A percentile compares a stretch with the other conserved stretches of the same genome.
Evolutionary conservation across 2,329 filamentous ascomycete genomes (phyloP).

Genomic region (Trichophyton equinum): DNA sequence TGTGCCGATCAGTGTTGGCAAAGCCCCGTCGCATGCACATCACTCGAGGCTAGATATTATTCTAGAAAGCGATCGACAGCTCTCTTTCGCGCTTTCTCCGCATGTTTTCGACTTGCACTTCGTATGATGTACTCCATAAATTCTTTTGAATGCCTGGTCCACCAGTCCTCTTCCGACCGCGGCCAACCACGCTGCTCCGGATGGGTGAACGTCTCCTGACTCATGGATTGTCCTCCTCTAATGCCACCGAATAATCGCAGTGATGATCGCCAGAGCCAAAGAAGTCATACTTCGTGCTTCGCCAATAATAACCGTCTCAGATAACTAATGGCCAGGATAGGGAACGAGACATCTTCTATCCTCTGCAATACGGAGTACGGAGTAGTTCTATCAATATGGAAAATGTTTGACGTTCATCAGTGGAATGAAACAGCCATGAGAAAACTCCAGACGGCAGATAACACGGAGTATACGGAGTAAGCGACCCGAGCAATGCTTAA

Average conservation of each 20-base stretch:
- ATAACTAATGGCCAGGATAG: background rate
- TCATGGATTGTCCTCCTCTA: background rate
- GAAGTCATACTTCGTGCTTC: background rate
- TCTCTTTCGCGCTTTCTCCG: background rate
- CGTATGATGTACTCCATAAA: background rate
- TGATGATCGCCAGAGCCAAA: background rate
- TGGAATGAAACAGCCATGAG: background rate
- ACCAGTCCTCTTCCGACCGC: background rate
- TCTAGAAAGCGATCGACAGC: conserved; percentile 2
- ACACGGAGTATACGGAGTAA: background rate
- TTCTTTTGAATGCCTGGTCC: background rate
- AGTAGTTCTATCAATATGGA: too few species aligned
- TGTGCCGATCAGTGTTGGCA: background rate
- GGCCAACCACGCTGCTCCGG: background rate
- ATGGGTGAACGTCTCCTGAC: background rate
- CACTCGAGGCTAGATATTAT: background rate
- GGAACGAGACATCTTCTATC: background rate
- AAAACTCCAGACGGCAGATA: background rate
- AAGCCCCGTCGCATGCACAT: background rate
- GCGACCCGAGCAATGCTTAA: background rate
- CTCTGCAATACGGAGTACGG: background rate
- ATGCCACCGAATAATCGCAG: background rate
- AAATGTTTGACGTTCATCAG: too few species aligned
- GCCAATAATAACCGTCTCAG: background rate
- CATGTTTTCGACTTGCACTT: background rate